These are phyloP conservation scores for Penicillium subrubescens DNA, from an alignment of 495 filamentous ascomycete genomes.

Conservation along the genomic window DNA sequence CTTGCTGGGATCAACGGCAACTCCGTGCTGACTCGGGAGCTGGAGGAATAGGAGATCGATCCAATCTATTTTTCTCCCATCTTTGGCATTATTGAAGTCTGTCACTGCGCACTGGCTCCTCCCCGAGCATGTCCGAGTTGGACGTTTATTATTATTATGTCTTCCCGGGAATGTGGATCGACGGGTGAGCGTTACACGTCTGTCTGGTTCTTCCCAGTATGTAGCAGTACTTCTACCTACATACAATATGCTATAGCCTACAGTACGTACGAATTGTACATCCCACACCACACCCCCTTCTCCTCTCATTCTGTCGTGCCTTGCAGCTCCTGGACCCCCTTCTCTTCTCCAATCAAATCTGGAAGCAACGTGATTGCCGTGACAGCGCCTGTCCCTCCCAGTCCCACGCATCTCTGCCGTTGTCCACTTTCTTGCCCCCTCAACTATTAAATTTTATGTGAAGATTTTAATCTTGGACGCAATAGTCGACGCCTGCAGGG, in stretches of 20 bases:
- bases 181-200: conserved; percentile 15
- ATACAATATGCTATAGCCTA: not conserved
- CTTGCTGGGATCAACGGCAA: conserved; percentile 10
- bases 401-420: not conserved
- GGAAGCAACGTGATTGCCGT: conserved; percentile 3
- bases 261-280: not conserved
- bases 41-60: not conserved
- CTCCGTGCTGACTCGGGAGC: conserved; percentile 11
- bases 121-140: conserved; percentile 28
- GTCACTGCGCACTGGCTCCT: not conserved
- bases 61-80: not conserved
- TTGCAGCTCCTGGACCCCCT: conserved; percentile 6
- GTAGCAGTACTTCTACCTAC: not conserved
- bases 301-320: conserved; percentile 8
- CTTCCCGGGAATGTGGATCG: conserved; percentile 21
- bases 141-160: conserved; percentile 12
- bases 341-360: not conserved
- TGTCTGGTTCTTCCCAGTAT: not conserved
- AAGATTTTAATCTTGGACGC: not conserved
- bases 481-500: not conserved
- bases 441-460: conserved; percentile 1
- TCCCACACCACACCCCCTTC: not conserved
- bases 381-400: not conserved
- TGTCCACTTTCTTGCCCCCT: not conserved
- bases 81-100: conserved; percentile 5